A percentile compares a stretch with the other conserved stretches of the same genome.
Evolutionary conservation across 208 protist genomes (phyloP).

Genomic region (Leishmania tropica): DNA sequence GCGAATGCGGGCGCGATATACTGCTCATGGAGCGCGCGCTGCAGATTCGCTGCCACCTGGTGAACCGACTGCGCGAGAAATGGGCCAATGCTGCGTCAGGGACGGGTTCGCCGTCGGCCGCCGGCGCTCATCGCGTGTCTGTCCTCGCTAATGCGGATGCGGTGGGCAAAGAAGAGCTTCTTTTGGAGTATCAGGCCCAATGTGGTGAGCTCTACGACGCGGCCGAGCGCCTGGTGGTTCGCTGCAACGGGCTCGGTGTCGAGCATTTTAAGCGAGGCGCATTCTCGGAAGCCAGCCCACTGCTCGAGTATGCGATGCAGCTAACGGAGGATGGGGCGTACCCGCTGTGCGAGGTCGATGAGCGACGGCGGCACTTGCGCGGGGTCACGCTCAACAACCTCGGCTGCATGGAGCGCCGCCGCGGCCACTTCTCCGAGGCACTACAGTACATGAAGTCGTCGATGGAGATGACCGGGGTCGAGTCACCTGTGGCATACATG

Average conservation of each 20-base stretch:
- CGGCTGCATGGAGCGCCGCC: conserved; percentile 87
- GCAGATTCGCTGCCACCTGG: conserved; percentile 64
- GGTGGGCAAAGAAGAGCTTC: conserved; percentile 18
- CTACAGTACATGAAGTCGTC: conserved; percentile 78
- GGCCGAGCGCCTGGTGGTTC: conserved; percentile 76
- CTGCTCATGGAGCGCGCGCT: conserved; percentile 83
- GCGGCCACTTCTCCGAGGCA: conserved; percentile 79
- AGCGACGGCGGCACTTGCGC: conserved; percentile 69
- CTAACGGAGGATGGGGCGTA: conserved; percentile 69
- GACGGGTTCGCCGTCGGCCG: neutral
- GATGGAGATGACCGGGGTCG: conserved; percentile 69
- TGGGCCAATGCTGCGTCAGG: conserved; percentile 8
- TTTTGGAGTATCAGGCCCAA: conserved; percentile 27
- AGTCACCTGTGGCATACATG: conserved; percentile 87
- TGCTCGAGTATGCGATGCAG: conserved; percentile 74
- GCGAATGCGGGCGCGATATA: conserved; percentile 55
- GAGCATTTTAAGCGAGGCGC: conserved; percentile 80
- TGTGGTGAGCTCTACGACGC: conserved; percentile 58
- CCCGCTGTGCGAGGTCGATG: conserved; percentile 62
- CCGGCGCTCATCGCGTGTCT: conserved; percentile 16
- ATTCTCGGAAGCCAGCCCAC: conserved; percentile 51
- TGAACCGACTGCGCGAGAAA: conserved; percentile 30
- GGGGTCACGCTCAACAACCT: conserved; percentile 91
- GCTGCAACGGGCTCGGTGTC: conserved; percentile 74
- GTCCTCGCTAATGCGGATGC: conserved; percentile 5